Evolutionary conservation across 768 basidiomycete genomes (phyloP).

Genomic region (Daedaleopsis sinensis): DNA sequence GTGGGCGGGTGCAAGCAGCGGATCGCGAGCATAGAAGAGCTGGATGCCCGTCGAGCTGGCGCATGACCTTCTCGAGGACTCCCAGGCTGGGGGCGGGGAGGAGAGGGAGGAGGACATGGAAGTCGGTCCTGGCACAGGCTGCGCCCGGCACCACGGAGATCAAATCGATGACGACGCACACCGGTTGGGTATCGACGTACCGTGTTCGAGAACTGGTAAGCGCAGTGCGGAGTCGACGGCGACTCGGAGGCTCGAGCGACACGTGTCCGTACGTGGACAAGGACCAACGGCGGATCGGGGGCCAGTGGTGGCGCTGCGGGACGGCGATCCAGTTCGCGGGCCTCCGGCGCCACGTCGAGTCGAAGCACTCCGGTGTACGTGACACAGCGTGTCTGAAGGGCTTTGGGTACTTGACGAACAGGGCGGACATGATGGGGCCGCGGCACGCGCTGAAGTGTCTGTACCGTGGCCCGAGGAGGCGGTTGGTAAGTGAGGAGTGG

Average conservation of each 20-base stretch:
- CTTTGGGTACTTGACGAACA: conserved; percentile 3
- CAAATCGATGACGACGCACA: neutral
- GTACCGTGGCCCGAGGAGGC: neutral
- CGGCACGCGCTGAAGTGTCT: conserved; percentile 2
- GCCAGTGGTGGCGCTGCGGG: conserved; percentile 7
- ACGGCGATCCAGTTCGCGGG: conserved; percentile 6
- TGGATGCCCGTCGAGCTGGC: conserved; percentile 3
- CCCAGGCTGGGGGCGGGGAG: neutral
- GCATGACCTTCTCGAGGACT: neutral
- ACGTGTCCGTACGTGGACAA: neutral
- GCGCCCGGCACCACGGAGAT: neutral
- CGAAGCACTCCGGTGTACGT: conserved; percentile 7
- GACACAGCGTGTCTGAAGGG: conserved; percentile 6
- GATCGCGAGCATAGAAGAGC: neutral
- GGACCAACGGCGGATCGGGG: too few relatives aligned
- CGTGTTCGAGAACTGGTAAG: neutral
- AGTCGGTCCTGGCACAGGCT: neutral
- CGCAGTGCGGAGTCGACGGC: neutral
- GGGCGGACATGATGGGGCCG: conserved; percentile 8
- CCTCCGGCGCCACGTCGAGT: conserved; percentile 11
- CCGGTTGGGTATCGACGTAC: neutral
- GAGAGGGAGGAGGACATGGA: neutral
- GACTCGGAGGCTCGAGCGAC: too few relatives aligned
- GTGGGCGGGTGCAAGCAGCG: conserved; percentile 1
- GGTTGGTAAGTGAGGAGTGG: neutral